Conservation (phyloP, 176 grass and related monocot species). For the Elymus sibiricus region DNA sequence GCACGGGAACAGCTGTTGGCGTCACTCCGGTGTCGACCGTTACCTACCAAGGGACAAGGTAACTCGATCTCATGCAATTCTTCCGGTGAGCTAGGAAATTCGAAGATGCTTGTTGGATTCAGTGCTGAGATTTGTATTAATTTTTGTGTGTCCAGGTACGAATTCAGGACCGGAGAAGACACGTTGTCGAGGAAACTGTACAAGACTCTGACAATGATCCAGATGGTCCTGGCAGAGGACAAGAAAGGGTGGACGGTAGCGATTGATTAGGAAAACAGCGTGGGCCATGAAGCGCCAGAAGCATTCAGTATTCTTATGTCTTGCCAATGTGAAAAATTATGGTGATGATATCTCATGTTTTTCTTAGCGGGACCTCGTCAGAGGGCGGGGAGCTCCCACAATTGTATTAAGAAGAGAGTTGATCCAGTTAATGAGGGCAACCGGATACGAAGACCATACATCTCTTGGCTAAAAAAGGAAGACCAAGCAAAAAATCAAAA, state of each 20-base stretch:
- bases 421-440: no score
- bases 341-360: neutral
- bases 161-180: conserved; percentile 62
- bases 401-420: no score
- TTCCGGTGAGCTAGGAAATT: no score
- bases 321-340: neutral
- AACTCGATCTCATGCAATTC: neutral
- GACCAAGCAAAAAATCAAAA: no score
- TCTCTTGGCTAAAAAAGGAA: no score
- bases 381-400: no score
- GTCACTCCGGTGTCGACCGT: conserved; percentile 63
- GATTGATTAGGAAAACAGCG: neutral
- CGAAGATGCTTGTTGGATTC: neutral
- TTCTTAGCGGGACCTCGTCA: no score
- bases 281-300: neutral
- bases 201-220: conserved; percentile 60
- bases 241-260: conserved; percentile 65
- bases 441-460: no score
- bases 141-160: conserved; percentile 39
- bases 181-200: conserved; percentile 56
- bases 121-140: neutral
- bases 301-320: neutral
- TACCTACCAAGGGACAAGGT: conserved; percentile 67
- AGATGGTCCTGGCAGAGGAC: conserved; percentile 76
- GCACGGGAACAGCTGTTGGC: conserved; percentile 89